phyloP scores from a whole-genome alignment of 1,284 basidiomycete genomes.

The Cryptococcus floricola region DNA sequence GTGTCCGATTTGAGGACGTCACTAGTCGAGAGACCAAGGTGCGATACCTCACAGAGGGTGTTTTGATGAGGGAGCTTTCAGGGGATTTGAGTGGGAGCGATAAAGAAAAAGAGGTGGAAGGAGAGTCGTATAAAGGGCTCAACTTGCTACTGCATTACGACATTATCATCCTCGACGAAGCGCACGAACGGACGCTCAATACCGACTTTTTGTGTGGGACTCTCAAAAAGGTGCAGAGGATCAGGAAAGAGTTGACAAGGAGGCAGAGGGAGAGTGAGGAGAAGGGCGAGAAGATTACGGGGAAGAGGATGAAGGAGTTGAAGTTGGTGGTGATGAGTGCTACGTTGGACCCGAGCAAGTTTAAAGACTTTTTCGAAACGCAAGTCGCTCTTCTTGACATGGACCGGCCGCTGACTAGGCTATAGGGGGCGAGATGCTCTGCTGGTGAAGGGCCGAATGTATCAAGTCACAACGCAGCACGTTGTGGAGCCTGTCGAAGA shows the following conservation, averaged over 20 bases:
- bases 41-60: constrained; percentile 95
- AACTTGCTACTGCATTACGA: constrained; percentile 75
- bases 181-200: constrained; percentile 90
- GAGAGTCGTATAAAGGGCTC: constrained; percentile 7
- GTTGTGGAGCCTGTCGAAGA: constrained; percentile 69
- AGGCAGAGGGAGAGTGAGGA: constrained; percentile 49
- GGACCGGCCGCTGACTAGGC: not conserved
- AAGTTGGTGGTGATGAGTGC: constrained; percentile 97
- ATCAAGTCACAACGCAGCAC: constrained; percentile 81
- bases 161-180: constrained; percentile 91
- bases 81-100: not conserved
- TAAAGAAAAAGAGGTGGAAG: not conserved
- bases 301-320: constrained; percentile 50
- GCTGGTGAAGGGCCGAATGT: constrained; percentile 88
- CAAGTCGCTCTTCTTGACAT: constrained; percentile 48
- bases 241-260: constrained; percentile 57
- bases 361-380: constrained; percentile 81
- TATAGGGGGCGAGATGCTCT: constrained; percentile 55
- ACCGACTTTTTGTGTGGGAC: constrained; percentile 93
- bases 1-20: constrained; percentile 90
- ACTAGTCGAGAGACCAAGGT: constrained; percentile 64
- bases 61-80: constrained; percentile 83
- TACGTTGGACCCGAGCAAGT: constrained; percentile 90
- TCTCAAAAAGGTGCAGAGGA: constrained; percentile 76
- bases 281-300: constrained; percentile 28